Evolutionary conservation across 2,329 filamentous ascomycete genomes (phyloP).

Genomic region (Lasiodiplodia sp.): DNA sequence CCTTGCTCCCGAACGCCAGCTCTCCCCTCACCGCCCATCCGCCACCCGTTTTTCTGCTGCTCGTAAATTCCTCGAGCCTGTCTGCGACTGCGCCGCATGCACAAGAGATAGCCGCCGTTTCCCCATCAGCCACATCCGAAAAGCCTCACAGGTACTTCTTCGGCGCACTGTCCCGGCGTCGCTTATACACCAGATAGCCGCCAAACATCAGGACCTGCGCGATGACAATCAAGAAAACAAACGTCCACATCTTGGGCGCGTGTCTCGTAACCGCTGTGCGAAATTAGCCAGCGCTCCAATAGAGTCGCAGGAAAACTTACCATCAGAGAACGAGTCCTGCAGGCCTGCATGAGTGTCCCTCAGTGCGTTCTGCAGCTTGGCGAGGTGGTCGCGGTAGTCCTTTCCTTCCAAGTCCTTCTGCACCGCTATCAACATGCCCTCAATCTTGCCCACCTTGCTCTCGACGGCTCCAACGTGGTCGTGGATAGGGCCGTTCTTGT

Average conservation of each 20-base stretch:
- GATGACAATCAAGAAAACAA: slow-evolving; percentile 75
- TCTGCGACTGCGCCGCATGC: slow-evolving; percentile 2
- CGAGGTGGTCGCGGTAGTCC: slow-evolving; percentile 64
- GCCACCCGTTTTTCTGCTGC: background rate
- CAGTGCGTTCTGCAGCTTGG: slow-evolving; percentile 61
- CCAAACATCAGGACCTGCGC: slow-evolving; percentile 75
- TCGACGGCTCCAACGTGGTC: slow-evolving; percentile 49
- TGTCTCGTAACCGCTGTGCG: slow-evolving; percentile 59
- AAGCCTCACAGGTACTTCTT: slow-evolving; percentile 81
- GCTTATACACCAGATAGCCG: slow-evolving; percentile 80
- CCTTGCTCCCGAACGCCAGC: background rate
- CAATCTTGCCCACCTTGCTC: slow-evolving; percentile 57
- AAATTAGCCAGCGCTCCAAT: slow-evolving; percentile 48
- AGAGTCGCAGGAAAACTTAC: slow-evolving; percentile 46
- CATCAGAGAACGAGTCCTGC: slow-evolving; percentile 39
- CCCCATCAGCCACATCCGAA: slow-evolving; percentile 1
- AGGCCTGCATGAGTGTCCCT: slow-evolving; percentile 61
- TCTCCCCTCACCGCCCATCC: background rate
- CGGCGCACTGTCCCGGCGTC: slow-evolving; percentile 74
- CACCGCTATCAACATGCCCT: slow-evolving; percentile 58
- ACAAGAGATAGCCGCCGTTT: slow-evolving; percentile 7
- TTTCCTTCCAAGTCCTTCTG: slow-evolving; percentile 63
- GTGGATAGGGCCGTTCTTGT: slow-evolving; percentile 41
- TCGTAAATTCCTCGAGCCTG: background rate
- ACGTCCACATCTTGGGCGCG: slow-evolving; percentile 64